Evolutionary conservation across 2,329 filamentous ascomycete genomes (phyloP), one percentile per base, ranked within the genome.

Genomic region (Ascochyta koolunga): DNA sequence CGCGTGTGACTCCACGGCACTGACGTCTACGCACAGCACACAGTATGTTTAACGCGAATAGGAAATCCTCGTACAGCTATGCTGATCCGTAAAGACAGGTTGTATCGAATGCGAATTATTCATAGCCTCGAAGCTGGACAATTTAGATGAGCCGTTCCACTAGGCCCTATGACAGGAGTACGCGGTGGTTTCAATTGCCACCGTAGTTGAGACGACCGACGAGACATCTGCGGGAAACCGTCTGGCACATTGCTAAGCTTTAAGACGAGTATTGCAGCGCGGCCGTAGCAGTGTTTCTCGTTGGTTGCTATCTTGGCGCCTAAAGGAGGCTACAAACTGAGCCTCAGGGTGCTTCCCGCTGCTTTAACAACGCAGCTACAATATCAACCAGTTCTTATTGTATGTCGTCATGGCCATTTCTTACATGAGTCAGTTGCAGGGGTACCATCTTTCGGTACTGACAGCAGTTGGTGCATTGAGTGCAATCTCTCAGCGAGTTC

Each of bases 181-280:
- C 39, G 27, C 36, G 21, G 22, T 33, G 31, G 44, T 48, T 54
- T 54, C 50, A 54, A 25, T 54, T 33, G 44, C 43, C 50, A 54
- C 44, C 44, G 16, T 7, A 18, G 42, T 36, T 21, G 31, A 13
- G 24, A 18, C 18, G 13, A 19, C 10, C 10, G 9, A 18, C 22
- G 24, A 18, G 21, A 22, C 9, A 27, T 18, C 7, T 27, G 5
- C 6, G 15, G 16, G 31, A 33, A 9, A 33, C 6, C 19, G 8
- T 18, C 6, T 31, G 3, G 9, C 4, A 18, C 2, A 27, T 5
- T 15, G 16, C 22, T 13, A 9, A 13, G 21, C 19, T 4, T 16
- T 13, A 27, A 32, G n/a, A 24, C 15, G 15, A 32, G 15, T n/a
- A 19, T 24, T 39, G 10, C 13, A 9, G 21, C 7, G 5, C 31